A percentile compares a stretch with the other conserved stretches of the same genome.
These are phyloP conservation scores for Orbilia brochopaga DNA, from an alignment of 2,329 filamentous ascomycete species.

Conservation along the genomic window DNA sequence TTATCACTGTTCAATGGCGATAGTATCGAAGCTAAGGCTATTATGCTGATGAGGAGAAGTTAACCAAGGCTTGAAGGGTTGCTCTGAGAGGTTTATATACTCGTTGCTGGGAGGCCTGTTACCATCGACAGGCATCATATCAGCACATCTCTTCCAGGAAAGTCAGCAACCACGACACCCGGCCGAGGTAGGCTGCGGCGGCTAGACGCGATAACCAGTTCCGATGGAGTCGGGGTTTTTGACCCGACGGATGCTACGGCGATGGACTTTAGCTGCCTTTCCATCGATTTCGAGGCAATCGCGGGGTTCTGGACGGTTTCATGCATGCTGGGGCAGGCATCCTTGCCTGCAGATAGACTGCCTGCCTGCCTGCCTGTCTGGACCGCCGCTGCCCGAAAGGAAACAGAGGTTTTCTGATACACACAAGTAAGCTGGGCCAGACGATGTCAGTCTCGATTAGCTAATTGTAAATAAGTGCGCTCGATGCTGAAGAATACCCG, in stretches of 20 bases:
- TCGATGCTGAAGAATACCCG: no score
- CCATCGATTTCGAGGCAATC: neutral
- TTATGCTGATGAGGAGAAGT: slow-evolving; percentile 20
- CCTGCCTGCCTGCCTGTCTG: neutral
- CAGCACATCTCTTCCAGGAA: slow-evolving; percentile 15
- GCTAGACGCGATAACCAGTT: neutral
- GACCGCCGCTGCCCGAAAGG: neutral
- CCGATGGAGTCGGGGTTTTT: neutral
- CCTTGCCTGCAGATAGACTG: neutral
- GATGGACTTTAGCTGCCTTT: slow-evolving; percentile 4
- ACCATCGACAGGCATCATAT: neutral
- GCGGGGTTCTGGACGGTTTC: neutral
- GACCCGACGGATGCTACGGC: neutral
- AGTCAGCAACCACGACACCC: slow-evolving; percentile 1
- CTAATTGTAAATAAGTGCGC: no score
- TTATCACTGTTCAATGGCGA: neutral
- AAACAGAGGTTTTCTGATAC: no score
- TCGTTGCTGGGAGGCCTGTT: neutral
- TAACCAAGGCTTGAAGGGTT: slow-evolving; percentile 16
- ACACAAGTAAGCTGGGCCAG: no score
- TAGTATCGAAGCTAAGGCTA: neutral
- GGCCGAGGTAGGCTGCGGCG: neutral
- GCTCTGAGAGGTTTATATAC: slow-evolving; percentile 28
- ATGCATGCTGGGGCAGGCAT: neutral
- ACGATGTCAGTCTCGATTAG: neutral